phyloP scores from a whole-genome alignment of 1,284 basidiomycete genomes.

The Exobasidium cylindrosporum region DNA sequence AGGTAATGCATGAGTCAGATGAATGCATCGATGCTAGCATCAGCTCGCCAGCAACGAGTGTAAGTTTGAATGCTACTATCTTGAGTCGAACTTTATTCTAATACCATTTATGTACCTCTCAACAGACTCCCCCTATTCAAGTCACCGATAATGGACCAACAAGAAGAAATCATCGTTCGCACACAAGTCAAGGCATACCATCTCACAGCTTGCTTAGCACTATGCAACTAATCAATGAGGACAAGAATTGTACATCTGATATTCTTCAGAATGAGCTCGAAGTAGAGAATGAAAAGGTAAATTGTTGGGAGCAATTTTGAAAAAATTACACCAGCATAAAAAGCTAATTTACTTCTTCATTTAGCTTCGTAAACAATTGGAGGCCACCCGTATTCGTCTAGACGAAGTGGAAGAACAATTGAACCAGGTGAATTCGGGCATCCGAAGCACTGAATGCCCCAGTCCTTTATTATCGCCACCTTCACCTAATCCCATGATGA shows the following conservation, averaged over 20 bases:
- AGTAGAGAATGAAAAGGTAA: neutral
- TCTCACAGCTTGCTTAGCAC: neutral
- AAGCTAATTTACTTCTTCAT: neutral
- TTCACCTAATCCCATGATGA: neutral
- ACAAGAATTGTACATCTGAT: neutral
- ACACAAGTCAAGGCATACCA: slow-evolving; percentile 8
- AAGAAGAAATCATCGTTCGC: neutral
- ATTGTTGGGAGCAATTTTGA: neutral
- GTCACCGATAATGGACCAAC: neutral
- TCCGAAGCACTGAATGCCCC: neutral
- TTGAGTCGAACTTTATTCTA: neutral
- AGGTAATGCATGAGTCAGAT: neutral
- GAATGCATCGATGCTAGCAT: neutral
- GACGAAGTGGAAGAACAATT: neutral
- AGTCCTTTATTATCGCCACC: neutral
- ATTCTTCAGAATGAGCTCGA: neutral
- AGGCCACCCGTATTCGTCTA: neutral
- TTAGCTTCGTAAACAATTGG: neutral
- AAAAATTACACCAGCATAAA: neutral
- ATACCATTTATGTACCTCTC: neutral
- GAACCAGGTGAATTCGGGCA: neutral
- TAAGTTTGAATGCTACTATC: neutral
- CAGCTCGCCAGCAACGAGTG: neutral
- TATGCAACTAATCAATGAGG: neutral
- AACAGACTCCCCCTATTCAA: neutral